phyloP scores from a whole-genome alignment of 495 filamentous ascomycete genomes.

The Corynascus novoguineensis region DNA sequence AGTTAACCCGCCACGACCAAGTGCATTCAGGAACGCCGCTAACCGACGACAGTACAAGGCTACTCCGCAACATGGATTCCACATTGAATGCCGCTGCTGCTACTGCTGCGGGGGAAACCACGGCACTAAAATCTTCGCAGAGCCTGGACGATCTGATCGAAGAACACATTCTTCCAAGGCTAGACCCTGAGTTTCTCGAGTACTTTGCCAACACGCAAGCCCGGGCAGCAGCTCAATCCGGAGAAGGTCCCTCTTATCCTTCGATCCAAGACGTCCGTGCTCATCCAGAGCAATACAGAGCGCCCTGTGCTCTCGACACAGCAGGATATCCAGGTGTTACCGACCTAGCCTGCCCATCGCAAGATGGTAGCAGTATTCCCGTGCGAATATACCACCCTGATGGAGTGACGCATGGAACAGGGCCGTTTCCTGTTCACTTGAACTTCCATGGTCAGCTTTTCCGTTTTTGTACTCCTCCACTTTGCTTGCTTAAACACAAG shows the following conservation, averaged over 20 bases:
- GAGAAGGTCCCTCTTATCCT: constrained; percentile 27
- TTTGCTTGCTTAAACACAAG: neutral
- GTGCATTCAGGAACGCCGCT: no score
- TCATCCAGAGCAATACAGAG: constrained; percentile 34
- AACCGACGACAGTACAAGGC: no score
- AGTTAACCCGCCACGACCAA: neutral
- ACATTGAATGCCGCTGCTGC: neutral
- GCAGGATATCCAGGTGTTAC: constrained; percentile 33
- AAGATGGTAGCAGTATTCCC: constrained; percentile 39
- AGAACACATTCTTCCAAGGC: constrained; percentile 24
- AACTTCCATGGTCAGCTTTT: constrained; percentile 41
- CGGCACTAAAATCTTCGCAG: neutral
- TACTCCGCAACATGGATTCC: neutral
- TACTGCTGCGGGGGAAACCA: no score
- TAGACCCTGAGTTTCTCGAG: constrained; percentile 25
- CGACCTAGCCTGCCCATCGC: constrained; percentile 34
- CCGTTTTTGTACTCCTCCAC: no score
- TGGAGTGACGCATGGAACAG: constrained; percentile 28
- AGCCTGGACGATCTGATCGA: constrained; percentile 13
- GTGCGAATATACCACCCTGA: constrained; percentile 45
- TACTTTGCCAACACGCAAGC: constrained; percentile 15
- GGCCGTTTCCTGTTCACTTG: constrained; percentile 45
- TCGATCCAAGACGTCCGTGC: constrained; percentile 40
- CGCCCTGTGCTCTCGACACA: constrained; percentile 33
- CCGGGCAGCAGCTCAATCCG: constrained; percentile 11